Conservation (phyloP, 108 stramenopile species). For the Conticribra guillardii region DNA sequence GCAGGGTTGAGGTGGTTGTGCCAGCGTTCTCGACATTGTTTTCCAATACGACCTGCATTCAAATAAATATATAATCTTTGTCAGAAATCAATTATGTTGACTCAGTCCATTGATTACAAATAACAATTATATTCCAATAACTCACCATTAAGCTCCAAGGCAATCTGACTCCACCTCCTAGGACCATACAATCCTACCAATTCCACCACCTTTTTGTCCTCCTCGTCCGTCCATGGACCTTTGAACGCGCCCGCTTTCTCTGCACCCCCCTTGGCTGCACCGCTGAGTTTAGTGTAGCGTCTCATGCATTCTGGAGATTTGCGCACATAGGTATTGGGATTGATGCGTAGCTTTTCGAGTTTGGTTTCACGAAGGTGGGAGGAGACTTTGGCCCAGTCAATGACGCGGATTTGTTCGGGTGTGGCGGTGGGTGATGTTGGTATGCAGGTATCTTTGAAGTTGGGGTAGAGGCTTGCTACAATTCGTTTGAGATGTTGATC, state of each 20-base stretch:
- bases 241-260: constrained; percentile 44
- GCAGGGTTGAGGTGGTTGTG: constrained; percentile 75
- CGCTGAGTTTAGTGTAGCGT: constrained; percentile 29
- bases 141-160: constrained; percentile 64
- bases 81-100: too few species aligned
- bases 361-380: constrained; percentile 27
- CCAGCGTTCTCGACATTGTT: constrained; percentile 85
- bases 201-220: constrained; percentile 66
- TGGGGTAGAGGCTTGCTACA: constrained; percentile 20
- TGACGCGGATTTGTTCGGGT: constrained; percentile 23
- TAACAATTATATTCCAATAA: too few species aligned
- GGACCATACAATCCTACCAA: constrained; percentile 67
- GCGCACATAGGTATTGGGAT: constrained; percentile 27
- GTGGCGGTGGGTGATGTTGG: background rate
- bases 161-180: constrained; percentile 88
- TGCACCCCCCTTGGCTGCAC: constrained; percentile 36
- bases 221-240: constrained; percentile 78
- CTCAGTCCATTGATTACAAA: too few species aligned
- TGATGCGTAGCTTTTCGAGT: constrained; percentile 21
- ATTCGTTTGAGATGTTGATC: constrained; percentile 33
- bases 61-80: background rate
- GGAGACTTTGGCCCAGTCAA: constrained; percentile 34
- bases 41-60: constrained; percentile 61
- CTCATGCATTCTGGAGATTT: constrained; percentile 42
- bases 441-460: constrained; percentile 15